Conservation (phyloP, 345 rosid species). For the Salix exigua region DNA sequence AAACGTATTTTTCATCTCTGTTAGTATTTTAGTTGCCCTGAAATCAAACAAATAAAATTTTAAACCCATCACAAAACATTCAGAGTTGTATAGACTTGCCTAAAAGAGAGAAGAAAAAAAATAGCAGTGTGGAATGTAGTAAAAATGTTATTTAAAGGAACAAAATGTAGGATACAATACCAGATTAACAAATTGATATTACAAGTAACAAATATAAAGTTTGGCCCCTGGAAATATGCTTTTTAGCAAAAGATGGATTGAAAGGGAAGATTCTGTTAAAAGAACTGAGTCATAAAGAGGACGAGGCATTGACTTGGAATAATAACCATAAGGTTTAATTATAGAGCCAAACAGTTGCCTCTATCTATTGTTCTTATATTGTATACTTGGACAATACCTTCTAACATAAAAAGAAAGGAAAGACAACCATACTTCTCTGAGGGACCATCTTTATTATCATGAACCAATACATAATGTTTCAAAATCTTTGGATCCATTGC, state of each 20-base stretch:
- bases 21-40: conserved; percentile 75
- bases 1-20: conserved; percentile 86
- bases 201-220: background rate
- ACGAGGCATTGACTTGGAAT: background rate
- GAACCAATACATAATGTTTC: conserved; percentile 82
- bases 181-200: background rate
- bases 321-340: background rate
- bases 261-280: background rate
- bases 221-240: background rate
- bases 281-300: background rate
- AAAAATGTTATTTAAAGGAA: background rate
- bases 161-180: background rate
- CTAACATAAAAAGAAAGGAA: conserved; percentile 15
- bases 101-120: background rate
- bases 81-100: background rate
- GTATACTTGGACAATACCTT: background rate
- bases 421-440: conserved; percentile 62
- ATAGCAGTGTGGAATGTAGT: background rate
- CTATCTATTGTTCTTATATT: background rate
- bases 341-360: background rate
- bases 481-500: conserved; percentile 88
- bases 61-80: conserved; percentile 13
- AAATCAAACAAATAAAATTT: conserved; percentile 27
- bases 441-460: conserved; percentile 79
- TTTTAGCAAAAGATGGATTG: background rate